Conservation (phyloP, 2,329 filamentous ascomycete species). For the Parascedosporium putredinis region DNA sequence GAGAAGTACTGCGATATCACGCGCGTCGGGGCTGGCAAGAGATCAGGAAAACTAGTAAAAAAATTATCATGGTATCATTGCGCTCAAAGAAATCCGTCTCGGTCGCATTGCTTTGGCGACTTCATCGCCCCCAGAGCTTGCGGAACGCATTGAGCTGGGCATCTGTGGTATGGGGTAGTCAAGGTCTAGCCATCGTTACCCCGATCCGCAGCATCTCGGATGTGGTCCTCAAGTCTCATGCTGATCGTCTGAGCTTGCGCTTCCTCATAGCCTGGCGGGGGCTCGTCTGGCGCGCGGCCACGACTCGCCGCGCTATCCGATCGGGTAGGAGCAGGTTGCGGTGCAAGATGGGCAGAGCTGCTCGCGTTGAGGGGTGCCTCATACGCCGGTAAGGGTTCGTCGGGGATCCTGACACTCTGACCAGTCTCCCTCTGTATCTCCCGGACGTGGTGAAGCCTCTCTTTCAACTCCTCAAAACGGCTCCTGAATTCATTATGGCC, state of each 20-base stretch:
- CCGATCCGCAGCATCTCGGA: slow-evolving; percentile 63
- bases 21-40: no score
- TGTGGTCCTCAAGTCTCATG: slow-evolving; percentile 54
- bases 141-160: no score
- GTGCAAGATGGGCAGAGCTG: slow-evolving; percentile 11
- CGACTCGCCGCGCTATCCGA: slow-evolving; percentile 27
- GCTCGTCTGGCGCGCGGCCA: slow-evolving; percentile 51
- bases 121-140: no score
- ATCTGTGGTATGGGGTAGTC: not conserved
- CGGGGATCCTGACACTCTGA: slow-evolving; percentile 54
- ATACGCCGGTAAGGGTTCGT: slow-evolving; percentile 84
- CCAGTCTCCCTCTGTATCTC: slow-evolving; percentile 63
- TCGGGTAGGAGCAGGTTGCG: slow-evolving; percentile 10
- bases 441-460: slow-evolving; percentile 69
- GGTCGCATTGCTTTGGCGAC: not conserved
- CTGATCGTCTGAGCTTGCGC: slow-evolving; percentile 62
- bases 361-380: slow-evolving; percentile 42
- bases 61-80: slow-evolving; percentile 4
- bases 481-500: slow-evolving; percentile 88
- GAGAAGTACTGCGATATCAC: not conserved
- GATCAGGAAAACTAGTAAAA: not conserved
- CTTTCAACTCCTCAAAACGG: slow-evolving; percentile 73
- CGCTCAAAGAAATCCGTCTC: not conserved
- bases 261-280: slow-evolving; percentile 86
- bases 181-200: slow-evolving; percentile 22